phyloP scores from a whole-genome alignment of 495 filamentous ascomycete genomes.

The Penicillium lividum region DNA sequence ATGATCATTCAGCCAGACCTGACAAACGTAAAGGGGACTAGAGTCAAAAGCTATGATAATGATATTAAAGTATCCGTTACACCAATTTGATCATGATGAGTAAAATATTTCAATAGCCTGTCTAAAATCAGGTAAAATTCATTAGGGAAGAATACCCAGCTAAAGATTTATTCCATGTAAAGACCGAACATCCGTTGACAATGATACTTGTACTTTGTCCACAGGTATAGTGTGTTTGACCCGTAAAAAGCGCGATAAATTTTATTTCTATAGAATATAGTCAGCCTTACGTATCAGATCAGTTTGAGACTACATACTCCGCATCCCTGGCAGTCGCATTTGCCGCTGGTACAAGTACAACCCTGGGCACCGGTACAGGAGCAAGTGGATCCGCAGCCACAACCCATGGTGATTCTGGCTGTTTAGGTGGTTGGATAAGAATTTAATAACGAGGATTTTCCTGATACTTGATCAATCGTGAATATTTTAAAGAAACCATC shows the following conservation, averaged over 20 bases:
- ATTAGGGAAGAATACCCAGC: not conserved
- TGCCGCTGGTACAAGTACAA: slow-evolving; percentile 39
- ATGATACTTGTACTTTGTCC: not conserved
- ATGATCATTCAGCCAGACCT: no score
- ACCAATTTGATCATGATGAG: no score
- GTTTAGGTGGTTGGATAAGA: not conserved
- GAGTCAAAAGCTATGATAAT: no score
- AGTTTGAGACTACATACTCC: slow-evolving; percentile 38
- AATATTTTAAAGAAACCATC: not conserved
- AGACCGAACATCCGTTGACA: not conserved
- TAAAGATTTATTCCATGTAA: not conserved
- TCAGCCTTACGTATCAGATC: not conserved
- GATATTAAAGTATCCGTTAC: no score
- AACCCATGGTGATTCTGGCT: slow-evolving; percentile 34
- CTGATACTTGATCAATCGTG: not conserved
- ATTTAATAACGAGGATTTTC: not conserved
- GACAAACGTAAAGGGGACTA: no score
- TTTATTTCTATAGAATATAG: not conserved
- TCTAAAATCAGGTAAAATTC: not conserved
- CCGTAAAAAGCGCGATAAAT: not conserved
- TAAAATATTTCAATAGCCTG: no score
- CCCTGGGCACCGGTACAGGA: slow-evolving; percentile 37
- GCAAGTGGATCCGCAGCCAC: slow-evolving; percentile 43
- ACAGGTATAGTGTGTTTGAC: no score
- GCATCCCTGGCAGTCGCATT: slow-evolving; percentile 48